These are phyloP conservation scores for Ceratocystis ficicola DNA, from an alignment of 2,329 filamentous ascomycete genomes.

Conservation along the genomic window DNA sequence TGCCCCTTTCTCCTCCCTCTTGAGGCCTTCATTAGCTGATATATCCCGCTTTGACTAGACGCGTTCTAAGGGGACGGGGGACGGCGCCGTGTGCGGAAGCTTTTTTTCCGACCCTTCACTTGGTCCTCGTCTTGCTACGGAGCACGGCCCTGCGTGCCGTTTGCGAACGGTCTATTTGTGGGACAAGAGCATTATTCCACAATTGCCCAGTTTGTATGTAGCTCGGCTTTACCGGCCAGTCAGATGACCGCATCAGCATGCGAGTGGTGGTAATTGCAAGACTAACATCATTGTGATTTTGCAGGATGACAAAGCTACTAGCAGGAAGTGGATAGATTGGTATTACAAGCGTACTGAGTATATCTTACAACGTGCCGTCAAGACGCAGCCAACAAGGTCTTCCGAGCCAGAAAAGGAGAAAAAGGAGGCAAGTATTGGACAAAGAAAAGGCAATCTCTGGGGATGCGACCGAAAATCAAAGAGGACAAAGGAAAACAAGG, in stretches of 20 bases:
- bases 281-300: too few species aligned
- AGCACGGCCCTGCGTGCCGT: background rate
- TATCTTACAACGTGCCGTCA: slow-evolving; percentile 5
- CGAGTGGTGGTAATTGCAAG: too few species aligned
- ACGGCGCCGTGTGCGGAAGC: background rate
- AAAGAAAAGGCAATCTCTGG: slow-evolving; percentile 13
- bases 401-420: background rate
- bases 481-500: background rate
- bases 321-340: slow-evolving; percentile 11
- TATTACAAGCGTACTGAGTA: slow-evolving; percentile 21
- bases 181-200: background rate
- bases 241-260: background rate
- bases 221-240: background rate
- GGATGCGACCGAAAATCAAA: background rate
- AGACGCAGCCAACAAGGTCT: background rate
- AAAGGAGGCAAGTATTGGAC: background rate
- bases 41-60: background rate
- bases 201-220: background rate
- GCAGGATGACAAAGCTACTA: too few species aligned
- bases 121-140: background rate
- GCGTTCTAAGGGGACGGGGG: background rate
- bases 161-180: background rate
- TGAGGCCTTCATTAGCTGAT: background rate
- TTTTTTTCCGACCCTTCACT: background rate
- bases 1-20: background rate